Evolutionary conservation across 2,329 filamentous ascomycete species (phyloP), one percentile per base, ranked within the genome.

Genomic region (Basipetospora chlamydospora): DNA sequence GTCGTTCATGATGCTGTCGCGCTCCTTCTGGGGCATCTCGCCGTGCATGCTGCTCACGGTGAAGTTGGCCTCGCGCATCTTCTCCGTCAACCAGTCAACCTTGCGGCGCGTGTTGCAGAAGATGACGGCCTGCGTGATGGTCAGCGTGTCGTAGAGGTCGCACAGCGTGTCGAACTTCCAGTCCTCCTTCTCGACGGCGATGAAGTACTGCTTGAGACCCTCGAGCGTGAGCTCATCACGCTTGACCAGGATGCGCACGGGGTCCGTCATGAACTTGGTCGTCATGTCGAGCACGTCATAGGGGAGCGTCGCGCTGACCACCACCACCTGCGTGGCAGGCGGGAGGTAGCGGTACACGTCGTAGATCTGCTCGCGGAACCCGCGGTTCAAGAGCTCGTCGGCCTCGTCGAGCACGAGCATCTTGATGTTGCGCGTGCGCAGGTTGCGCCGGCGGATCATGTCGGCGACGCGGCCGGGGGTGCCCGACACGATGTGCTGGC

Each of bases 71-170:
- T 83, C 82, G 53, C 85, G 92, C 60, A 98, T 86, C 79, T 96
- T 96, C 68, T 96, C 88, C 50, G 90, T 96, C 53, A 98, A 80
- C 90, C 90, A 98, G 72, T 98, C 90, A 55, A 98, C 90, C 87
- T 98, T 98, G 74, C 88, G 82, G 63, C 90, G 83, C 59, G 90
- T 98, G 80, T 98, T 98, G 79, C 90, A 98, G 83, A 98, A 98
- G 68, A 98, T 98, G 65, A 98, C 90, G 42, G 90, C 90, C 66
- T 98, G 90, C 52, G 90, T 98, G 57, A 96, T 98, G 60, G 90
- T 98, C 58, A 98, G 82, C 39, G 90, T 98, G 71, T 98, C 90
- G 73, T 98, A 98, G 51, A 98, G 67, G 66, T 98, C 90, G 54
- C 84, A 96, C 44, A 98, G 84, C 43, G 90, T 98, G 64, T 98